phyloP scores from a whole-genome alignment of 192 early-diverging fungal species.

The Allomyces javanicus region DNA sequence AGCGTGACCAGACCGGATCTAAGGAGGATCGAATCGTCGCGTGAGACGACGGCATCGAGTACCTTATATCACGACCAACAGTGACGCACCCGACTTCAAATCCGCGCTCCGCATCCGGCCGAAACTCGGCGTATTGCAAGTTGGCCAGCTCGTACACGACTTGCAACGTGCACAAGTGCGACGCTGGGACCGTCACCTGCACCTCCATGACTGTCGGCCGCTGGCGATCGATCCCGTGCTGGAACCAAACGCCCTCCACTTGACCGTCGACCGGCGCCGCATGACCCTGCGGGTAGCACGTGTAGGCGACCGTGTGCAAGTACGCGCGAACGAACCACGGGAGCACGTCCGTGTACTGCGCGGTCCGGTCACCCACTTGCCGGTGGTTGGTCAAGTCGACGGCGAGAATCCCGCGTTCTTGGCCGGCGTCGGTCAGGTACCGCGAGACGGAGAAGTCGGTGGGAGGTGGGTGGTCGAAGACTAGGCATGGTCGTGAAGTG shows the following conservation, averaged over 20 bases:
- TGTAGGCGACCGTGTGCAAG: slow-evolving; percentile 52
- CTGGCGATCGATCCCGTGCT: slow-evolving; percentile 57
- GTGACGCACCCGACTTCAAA: slow-evolving; percentile 53
- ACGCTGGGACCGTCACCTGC: slow-evolving; percentile 39
- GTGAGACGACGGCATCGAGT: too few species aligned
- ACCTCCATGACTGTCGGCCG: slow-evolving; percentile 67
- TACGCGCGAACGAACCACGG: slow-evolving; percentile 89
- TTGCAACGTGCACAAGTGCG: slow-evolving; percentile 41
- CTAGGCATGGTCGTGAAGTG: not conserved
- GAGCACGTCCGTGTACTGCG: slow-evolving; percentile 53
- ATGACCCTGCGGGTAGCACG: not conserved
- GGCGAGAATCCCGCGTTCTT: slow-evolving; percentile 64
- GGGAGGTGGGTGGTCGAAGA: slow-evolving; percentile 15
- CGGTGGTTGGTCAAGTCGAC: slow-evolving; percentile 51
- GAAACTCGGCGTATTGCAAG: slow-evolving; percentile 87
- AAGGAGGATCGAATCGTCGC: too few species aligned
- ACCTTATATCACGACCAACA: too few species aligned
- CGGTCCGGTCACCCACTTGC: slow-evolving; percentile 12
- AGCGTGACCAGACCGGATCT: too few species aligned
- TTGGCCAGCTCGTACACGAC: slow-evolving; percentile 81
- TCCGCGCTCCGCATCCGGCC: slow-evolving; percentile 87
- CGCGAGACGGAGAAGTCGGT: slow-evolving; percentile 11
- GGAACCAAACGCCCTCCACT: slow-evolving; percentile 34
- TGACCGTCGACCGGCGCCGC: not conserved
- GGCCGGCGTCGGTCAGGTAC: slow-evolving; percentile 39